Percentiles rank a stretch among this genome's conserved stretches.
phyloP scores from a whole-genome alignment of 2,329 filamentous ascomycete species.

The Diaporthe citriasiana region DNA sequence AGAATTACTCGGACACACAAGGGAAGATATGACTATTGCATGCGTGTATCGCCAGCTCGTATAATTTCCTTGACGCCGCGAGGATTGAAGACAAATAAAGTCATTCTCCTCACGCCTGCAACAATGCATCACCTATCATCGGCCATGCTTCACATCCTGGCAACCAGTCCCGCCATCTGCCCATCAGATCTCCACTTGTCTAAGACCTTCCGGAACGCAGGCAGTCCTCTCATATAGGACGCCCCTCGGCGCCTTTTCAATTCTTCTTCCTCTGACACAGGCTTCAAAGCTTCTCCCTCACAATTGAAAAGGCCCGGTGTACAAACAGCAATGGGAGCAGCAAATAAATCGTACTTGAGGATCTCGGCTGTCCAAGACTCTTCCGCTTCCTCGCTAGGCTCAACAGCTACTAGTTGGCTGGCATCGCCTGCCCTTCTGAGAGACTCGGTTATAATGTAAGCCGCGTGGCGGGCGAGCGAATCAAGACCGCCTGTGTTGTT shows the following conservation, averaged over 20 bases:
- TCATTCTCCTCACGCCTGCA: background rate
- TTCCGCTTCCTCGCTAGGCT: conserved; percentile 41
- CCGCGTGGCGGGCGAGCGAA: conserved; percentile 53
- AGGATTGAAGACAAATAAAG: background rate
- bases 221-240: conserved; percentile 14
- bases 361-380: conserved; percentile 34
- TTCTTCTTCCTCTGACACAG: conserved; percentile 20
- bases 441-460: conserved; percentile 30
- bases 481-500: conserved; percentile 49
- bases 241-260: background rate
- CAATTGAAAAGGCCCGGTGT: conserved; percentile 42
- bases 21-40: too few relatives aligned
- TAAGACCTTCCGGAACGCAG: conserved; percentile 5
- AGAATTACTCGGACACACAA: too few relatives aligned
- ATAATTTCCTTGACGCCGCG: background rate
- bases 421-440: conserved; percentile 17
- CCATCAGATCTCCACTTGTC: conserved; percentile 11
- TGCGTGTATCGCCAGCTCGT: background rate
- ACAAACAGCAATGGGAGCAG: conserved; percentile 33
- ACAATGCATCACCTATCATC: conserved; percentile 46
- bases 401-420: conserved; percentile 24
- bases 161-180: conserved; percentile 13
- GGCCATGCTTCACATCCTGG: conserved; percentile 49
- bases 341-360: conserved; percentile 23
- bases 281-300: conserved; percentile 35